phyloP scores from a whole-genome alignment of 2,329 filamentous ascomycete species.

The Aspergillus sp. region DNA sequence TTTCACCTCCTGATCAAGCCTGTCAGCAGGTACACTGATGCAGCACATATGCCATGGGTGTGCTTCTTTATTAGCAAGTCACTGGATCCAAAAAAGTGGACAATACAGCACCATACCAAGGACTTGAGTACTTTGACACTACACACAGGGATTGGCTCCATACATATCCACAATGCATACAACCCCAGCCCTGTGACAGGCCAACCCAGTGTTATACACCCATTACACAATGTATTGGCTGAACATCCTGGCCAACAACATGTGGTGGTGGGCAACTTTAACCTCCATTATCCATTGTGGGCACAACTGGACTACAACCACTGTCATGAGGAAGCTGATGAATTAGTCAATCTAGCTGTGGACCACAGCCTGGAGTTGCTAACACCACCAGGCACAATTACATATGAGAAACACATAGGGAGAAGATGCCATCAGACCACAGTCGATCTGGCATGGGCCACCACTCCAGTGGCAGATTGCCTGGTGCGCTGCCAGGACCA shows the following conservation, averaged over 20 bases:
- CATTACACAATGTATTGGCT: neutral
- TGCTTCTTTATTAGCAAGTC: slow-evolving; percentile 20
- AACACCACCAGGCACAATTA: slow-evolving; percentile 1
- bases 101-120: slow-evolving; percentile 9
- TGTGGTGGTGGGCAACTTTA: slow-evolving; percentile 5
- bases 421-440: neutral
- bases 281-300: slow-evolving; percentile 3
- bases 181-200: slow-evolving; percentile 5
- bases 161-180: slow-evolving; percentile 14
- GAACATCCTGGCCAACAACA: neutral
- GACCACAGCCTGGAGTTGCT: neutral
- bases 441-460: slow-evolving; percentile 2
- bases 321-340: neutral
- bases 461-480: neutral
- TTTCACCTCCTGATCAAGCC: slow-evolving; percentile 2
- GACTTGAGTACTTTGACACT: slow-evolving; percentile 12
- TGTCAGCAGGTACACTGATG: neutral
- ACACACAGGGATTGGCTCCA: neutral
- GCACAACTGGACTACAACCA: neutral
- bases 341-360: neutral
- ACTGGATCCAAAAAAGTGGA: slow-evolving; percentile 10
- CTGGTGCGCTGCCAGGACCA: neutral
- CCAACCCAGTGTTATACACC: neutral
- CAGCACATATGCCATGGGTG: slow-evolving; percentile 8
- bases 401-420: neutral